Evolutionary conservation across 2,329 filamentous ascomycete species (phyloP), one percentile per base, ranked within the genome.

Genomic region (Purpureocillium takamizusanense): DNA sequence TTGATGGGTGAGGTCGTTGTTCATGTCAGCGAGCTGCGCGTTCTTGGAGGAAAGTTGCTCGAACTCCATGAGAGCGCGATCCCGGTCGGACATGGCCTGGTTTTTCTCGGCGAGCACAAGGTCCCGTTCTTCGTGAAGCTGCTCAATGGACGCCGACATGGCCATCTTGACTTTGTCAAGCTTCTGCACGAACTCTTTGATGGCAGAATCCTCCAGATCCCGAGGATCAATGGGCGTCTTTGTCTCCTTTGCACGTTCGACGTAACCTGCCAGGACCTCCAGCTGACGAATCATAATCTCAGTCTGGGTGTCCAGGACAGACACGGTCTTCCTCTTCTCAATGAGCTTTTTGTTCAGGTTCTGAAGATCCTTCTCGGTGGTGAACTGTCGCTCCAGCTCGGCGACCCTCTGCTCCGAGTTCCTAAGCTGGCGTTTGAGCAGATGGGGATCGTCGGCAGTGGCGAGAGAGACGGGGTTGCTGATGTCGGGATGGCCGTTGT

Each of bases 21-120:
- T 97, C 70, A 97, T 79, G 53, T 95, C 87, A 21, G 86, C 83
- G 43, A 98, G 73, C 63, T 97, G 90, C 1, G 86, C 83, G 57
- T 98, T 98, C 70, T 95, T 95, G 41, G 82, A 83, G 10, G 87
- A 94, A 33, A 98, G 69, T 54, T 94, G 87, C 65, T 97, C 92
- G 54, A 95, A 97, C 55, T 98, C 92, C 53, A 94, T 79, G 51
- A 95, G 81, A 12, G 87, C 89, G 56, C 92, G 87, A 60, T 97
- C 90, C 51, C 94, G 87, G 66, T 92, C 84, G 37, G 84, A 81
- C 30, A 85, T 78, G 17, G 94, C 76, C 51, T 81, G 83, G 42
- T 81, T 80, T 55, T 90, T 87, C 59, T 97, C 89, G 40, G 95
- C 87, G 1, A 88, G 66, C 11, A 95, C 64, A 46, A 86, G 78